Evolutionary conservation across 2,329 filamentous ascomycete genomes (phyloP), one percentile per base, ranked within the genome.

Genomic region (Aspergillus cejpii): DNA sequence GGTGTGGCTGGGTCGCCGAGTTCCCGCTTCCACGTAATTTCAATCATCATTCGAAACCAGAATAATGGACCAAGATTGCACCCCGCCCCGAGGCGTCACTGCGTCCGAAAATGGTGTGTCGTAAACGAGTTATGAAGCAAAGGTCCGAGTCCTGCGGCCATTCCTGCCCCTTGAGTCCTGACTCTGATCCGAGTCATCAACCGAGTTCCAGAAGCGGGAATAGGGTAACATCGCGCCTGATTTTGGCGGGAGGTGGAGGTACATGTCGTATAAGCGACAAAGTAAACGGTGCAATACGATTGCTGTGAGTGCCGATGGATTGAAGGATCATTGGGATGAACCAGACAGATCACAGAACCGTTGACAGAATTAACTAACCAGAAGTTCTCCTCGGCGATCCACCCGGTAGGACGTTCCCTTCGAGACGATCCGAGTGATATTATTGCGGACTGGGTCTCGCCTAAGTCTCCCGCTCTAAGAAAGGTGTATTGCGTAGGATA

Each of bases 391-490:
- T 24, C 23, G 8, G 23, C 23, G 31, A 34, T 34, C 31, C 31
- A 34, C 31, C 10, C 31, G n/a, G 17, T 14, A 20, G 31, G 31
- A 19, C 8, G 10, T 5, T 28, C 23, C 11, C 34, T 24, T 36
- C 41, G 41, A 24, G 40, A 39, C 28, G 31, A 48, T 44, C 31
- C 37, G 40, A 41, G 37, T 37, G 33, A 33, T 19, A 39, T 37
- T 19, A 39, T 37, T 17, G 24, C 48, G 45, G 48, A 49, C 41
- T 41, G 48, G 47, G 41, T 36, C 60, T 66, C 63, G 63, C 63
- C 54, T 65, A 66, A 59, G 54, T 48, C 60, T 65, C 61, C 63
- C 62, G 51, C 58, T 63, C 61, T 62, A 39, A 65, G 63, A 56
- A 64, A 61, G 56, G 51, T 50, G 51, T 41, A 49, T 56, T 58